These are phyloP conservation scores for Ogataea nitratoaversa DNA, from an alignment of 805 yeast genomes.

Conservation along the genomic window DNA sequence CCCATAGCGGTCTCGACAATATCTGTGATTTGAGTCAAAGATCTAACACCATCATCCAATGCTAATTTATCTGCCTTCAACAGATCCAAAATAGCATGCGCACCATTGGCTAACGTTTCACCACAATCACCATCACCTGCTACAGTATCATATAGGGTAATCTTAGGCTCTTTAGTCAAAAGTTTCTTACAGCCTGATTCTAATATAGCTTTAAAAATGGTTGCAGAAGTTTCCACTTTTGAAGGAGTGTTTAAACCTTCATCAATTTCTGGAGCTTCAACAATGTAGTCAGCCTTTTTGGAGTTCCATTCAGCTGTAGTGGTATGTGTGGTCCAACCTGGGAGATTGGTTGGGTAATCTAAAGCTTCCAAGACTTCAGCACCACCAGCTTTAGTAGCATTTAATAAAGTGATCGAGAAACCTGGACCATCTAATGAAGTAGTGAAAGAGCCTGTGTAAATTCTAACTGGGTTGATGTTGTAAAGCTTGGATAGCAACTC, in stretches of 20 bases:
- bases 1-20: constrained; percentile 88
- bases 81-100: constrained; percentile 59
- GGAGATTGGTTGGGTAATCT: constrained; percentile 72
- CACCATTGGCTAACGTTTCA: constrained; percentile 81
- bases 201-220: constrained; percentile 32
- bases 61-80: constrained; percentile 37
- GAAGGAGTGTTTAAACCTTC: constrained; percentile 29
- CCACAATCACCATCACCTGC: constrained; percentile 99
- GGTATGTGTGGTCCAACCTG: constrained; percentile 68
- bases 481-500: constrained; percentile 49
- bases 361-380: constrained; percentile 47
- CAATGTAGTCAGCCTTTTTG: constrained; percentile 20
- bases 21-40: constrained; percentile 71
- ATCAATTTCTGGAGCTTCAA: constrained; percentile 26
- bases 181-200: constrained; percentile 47
- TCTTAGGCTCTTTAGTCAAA: constrained; percentile 69
- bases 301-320: constrained; percentile 22
- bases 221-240: constrained; percentile 28
- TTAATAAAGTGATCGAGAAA: constrained; percentile 77
- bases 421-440: constrained; percentile 93
- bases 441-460: constrained; percentile 73
- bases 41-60: constrained; percentile 49
- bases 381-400: constrained; percentile 53
- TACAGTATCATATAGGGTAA: constrained; percentile 78
- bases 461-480: constrained; percentile 59